Evolutionary conservation across 192 early-diverging fungal genomes (phyloP).

Genomic region (Podila verticillata): DNA sequence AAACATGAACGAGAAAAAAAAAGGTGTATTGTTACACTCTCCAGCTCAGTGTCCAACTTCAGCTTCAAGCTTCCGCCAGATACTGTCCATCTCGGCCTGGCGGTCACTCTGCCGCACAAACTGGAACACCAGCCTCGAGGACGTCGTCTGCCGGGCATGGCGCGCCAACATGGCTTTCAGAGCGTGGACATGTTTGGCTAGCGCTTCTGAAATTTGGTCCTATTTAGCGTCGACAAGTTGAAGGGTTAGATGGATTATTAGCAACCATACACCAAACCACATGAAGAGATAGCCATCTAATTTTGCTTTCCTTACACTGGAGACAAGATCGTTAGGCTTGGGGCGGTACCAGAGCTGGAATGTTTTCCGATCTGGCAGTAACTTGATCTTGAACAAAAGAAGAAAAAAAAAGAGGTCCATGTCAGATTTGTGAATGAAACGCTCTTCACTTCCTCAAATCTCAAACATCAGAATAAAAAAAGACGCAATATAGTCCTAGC

Average conservation of each 20-base stretch:
- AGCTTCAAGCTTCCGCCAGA: conserved; percentile 27
- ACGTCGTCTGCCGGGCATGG: conserved; percentile 25
- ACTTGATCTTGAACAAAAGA: conserved; percentile 19
- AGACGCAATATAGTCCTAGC: background rate
- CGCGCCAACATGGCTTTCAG: conserved; percentile 42
- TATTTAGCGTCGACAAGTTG: background rate
- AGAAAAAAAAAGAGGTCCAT: background rate
- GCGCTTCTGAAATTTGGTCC: conserved; percentile 33
- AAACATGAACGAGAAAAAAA: no score
- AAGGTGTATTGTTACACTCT: background rate
- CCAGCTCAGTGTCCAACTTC: background rate
- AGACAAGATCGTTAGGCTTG: conserved; percentile 9
- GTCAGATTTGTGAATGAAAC: background rate
- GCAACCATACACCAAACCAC: background rate
- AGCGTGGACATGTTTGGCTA: conserved; percentile 10
- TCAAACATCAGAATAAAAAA: no score
- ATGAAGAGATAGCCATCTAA: background rate
- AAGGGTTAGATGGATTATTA: background rate
- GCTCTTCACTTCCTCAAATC: no score
- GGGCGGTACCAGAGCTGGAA: conserved; percentile 45
- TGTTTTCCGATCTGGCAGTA: conserved; percentile 35
- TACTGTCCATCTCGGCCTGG: conserved; percentile 22
- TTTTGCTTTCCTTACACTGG: conserved; percentile 20
- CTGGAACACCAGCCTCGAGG: conserved; percentile 30
- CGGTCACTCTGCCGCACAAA: conserved; percentile 31